A percentile compares a stretch with the other conserved stretches of the same genome.
Conservation (phyloP, 306 rosid species). For the Trifolium subterraneum region DNA sequence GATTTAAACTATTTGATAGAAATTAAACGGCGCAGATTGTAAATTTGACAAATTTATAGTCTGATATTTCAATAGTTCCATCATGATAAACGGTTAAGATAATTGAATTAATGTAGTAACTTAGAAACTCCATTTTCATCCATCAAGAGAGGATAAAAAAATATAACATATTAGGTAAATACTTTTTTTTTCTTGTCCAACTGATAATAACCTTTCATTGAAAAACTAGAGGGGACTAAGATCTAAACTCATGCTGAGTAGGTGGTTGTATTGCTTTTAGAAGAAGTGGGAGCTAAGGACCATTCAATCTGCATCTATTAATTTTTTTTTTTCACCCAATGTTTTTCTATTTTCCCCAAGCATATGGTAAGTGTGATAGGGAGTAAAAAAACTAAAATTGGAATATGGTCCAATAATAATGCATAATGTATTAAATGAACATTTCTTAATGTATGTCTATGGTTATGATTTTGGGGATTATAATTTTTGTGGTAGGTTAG, state of each 20-base stretch:
- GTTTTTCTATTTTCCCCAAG: constrained; percentile 30
- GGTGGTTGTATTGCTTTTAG: constrained; percentile 34
- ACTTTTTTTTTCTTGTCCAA: not conserved
- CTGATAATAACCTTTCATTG: not conserved
- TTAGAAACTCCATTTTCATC: not conserved
- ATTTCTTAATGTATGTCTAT: constrained; percentile 36
- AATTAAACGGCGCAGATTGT: not conserved
- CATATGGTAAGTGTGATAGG: constrained; percentile 10
- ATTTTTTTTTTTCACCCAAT: not conserved
- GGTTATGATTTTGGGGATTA: constrained; percentile 22
- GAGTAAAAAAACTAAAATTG: constrained; percentile 32
- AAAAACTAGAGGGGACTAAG: constrained; percentile 2
- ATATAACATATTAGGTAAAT: not conserved
- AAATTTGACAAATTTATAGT: not conserved
- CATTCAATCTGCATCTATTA: constrained; percentile 34
- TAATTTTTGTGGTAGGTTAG: constrained; percentile 24
- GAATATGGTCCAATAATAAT: constrained; percentile 35
- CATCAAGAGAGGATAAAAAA: too few species aligned
- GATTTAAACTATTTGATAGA: not conserved
- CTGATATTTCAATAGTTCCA: not conserved
- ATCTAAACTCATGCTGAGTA: constrained; percentile 11
- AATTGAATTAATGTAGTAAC: not conserved
- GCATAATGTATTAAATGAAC: constrained; percentile 37
- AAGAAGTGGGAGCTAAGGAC: constrained; percentile 31
- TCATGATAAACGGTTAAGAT: not conserved